Percentiles rank a stretch among this genome's conserved stretches.
These are phyloP conservation scores for Dryas drummondii DNA, from an alignment of 306 rosid genomes.

Conservation along the genomic window DNA sequence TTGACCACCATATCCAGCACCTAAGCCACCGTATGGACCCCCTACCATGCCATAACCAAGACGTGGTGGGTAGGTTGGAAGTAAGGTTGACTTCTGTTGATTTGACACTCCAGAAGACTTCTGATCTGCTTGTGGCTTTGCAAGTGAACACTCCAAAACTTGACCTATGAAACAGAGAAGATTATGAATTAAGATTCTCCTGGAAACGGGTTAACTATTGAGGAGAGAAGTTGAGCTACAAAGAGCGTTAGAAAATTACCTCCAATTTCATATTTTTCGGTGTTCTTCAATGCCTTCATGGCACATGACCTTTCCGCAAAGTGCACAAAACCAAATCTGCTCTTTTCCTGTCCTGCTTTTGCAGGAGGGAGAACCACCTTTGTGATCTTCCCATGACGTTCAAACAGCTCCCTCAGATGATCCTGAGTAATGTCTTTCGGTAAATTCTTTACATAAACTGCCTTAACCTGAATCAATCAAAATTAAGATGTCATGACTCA, in stretches of 20 bases:
- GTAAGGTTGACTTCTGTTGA: constrained; percentile 36
- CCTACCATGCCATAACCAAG: constrained; percentile 61
- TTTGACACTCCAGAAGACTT: constrained; percentile 44
- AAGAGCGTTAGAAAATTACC: constrained; percentile 36
- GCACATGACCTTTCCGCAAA: constrained; percentile 66
- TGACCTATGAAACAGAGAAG: constrained; percentile 50
- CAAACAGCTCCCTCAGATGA: constrained; percentile 46
- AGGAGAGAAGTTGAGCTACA: constrained; percentile 12
- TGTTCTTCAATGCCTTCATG: constrained; percentile 59
- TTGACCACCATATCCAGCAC: constrained; percentile 57
- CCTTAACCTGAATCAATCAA: constrained; percentile 56
- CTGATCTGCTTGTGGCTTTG: constrained; percentile 68
- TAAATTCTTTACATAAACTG: constrained; percentile 67
- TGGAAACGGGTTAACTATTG: constrained; percentile 11
- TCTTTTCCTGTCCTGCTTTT: constrained; percentile 60
- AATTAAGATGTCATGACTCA: constrained; percentile 11
- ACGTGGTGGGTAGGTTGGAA: constrained; percentile 57
- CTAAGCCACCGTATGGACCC: constrained; percentile 46
- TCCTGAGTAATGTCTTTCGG: constrained; percentile 61
- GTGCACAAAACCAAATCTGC: constrained; percentile 77
- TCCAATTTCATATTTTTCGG: constrained; percentile 66
- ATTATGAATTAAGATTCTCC: neutral
- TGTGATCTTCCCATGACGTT: constrained; percentile 67
- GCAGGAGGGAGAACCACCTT: constrained; percentile 77
- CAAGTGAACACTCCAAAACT: constrained; percentile 66